Evolutionary conservation across 495 filamentous ascomycete species (phyloP).

Genomic region (Xylaria flabelliformis): DNA sequence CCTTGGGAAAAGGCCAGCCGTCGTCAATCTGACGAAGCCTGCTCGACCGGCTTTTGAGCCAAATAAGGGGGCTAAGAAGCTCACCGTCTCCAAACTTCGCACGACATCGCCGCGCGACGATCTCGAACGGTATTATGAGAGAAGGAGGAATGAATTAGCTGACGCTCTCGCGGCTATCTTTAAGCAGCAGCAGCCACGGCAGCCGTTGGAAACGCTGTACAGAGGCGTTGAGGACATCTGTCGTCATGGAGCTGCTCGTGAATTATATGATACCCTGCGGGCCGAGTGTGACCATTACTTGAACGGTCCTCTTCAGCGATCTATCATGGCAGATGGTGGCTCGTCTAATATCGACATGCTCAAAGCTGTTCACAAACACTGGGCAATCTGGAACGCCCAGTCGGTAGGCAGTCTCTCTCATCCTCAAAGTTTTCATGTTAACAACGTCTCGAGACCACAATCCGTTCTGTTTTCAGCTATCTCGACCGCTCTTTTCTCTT

Average conservation of each 20-base stretch:
- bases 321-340: slow-evolving; percentile 57
- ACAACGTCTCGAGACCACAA: slow-evolving; percentile 54
- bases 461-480: slow-evolving; percentile 89
- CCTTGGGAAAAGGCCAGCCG: slow-evolving; percentile 25
- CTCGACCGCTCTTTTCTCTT: slow-evolving; percentile 89
- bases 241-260: slow-evolving; percentile 70
- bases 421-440: background rate
- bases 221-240: slow-evolving; percentile 90
- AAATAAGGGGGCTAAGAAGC: slow-evolving; percentile 73
- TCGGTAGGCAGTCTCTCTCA: slow-evolving; percentile 56
- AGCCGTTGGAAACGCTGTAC: slow-evolving; percentile 86
- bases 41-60: slow-evolving; percentile 54
- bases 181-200: slow-evolving; percentile 60
- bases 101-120: slow-evolving; percentile 53
- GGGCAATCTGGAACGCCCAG: slow-evolving; percentile 80
- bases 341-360: slow-evolving; percentile 68
- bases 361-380: slow-evolving; percentile 68
- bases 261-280: slow-evolving; percentile 67
- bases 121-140: slow-evolving; percentile 69
- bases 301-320: slow-evolving; percentile 58
- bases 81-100: slow-evolving; percentile 87
- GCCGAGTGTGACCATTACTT: slow-evolving; percentile 60
- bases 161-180: slow-evolving; percentile 77
- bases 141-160: slow-evolving; percentile 73
- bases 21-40: slow-evolving; percentile 34